Base-by-base conservation (phyloP, 106 monocot genomes). In the Dendrobium officinale region DNA sequence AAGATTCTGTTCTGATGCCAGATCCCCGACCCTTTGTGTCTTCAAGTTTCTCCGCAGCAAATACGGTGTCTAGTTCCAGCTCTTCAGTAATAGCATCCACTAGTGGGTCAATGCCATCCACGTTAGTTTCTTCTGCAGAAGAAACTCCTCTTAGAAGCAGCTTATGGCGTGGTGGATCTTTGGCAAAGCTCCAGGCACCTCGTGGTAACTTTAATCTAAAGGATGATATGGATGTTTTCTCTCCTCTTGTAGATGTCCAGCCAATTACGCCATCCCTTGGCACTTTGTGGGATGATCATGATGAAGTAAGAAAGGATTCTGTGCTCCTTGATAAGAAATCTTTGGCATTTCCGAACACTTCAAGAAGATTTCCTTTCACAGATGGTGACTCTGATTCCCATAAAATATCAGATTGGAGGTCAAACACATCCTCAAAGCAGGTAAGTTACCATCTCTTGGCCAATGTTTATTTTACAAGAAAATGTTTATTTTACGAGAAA, bases 201-300 rank as follows among this genome's bases (percentile, higher is more conserved):
- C 91, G 81, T 9, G 48, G 70, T 80, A 84, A 27, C 77, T 85
- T 77, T 68, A 87, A 84, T 72, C 68, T 95, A 11, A 99, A 99
- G 79, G 99, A 99, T 85, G 99, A 99, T 82, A 99, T 99, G 99
- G 95, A 95, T 87, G 93, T 99, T 15, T 99, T 99, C 80, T 99
- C 99, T 61, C 99, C 99, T 24, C 85, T 99, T 66, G 99, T 91
- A 20, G 99, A 99, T 87, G 93, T 99, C 47, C 99, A 99, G 80
- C 95, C 99, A 84, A 90, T 95, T 54, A 89, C 95, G 17, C 98
- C 95, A 19, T 99, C 95, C 31, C 86, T 90, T 79, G 83, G 85
- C 73, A 93, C 80, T 75, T 87, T 80, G 85, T 93, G 89, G 85
- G 91, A 95, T 83, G 91, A 90, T 10, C 85, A 78, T 55, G 88